Evolutionary conservation across 768 basidiomycete species (phyloP), one percentile per base, ranked within the genome.

Genomic region (Russula lepida): DNA sequence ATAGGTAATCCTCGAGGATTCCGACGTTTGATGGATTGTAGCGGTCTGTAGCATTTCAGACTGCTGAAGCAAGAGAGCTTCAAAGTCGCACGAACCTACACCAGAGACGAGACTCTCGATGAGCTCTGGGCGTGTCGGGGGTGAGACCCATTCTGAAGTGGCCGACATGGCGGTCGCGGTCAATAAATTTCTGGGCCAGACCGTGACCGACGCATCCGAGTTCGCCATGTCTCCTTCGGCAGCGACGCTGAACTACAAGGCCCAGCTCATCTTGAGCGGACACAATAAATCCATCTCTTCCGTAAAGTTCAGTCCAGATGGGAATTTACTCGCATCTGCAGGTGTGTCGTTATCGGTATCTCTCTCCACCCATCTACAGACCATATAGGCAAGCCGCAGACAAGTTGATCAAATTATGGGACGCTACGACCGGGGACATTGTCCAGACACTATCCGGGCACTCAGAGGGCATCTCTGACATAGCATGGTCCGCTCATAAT

Each of bases 11-110:
- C 75, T 98, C 95, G 61, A 98, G 85, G 66, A 94, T 89, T 39
- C 84, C 79, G 61, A 95, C 85, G 72, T 98, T 98, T 55, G 87
- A 86, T 46, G 95, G 95, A 75, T 98, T 98, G 75, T 98, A 98
- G 61, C 95, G 88, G 78, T 98, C 95, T 97, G 60, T 28, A 9
- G 53, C 56, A 32, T n/a, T 8, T 37, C 25, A 23, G 53, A 8
- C 4, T 21, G n/a, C 32, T 15, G 17, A 25, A 25, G 30, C 21
- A 49, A 7, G 48, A 13, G 4, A 3, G 30, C 54, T 48, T 48
- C 33, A 25, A 51, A 17, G 17, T 21, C 33, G 12, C 53, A 73
- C 89, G 66, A 63, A 90, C 91, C 92, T 50, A 94, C 92, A 47
- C 92, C 92, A 25, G 89, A 91, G 27, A 94, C 92, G 23, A 98